Percentiles rank a stretch among this genome's conserved stretches.
Conservation (phyloP, 495 filamentous ascomycete genomes). For the Aspergillus bertholletiae region DNA sequence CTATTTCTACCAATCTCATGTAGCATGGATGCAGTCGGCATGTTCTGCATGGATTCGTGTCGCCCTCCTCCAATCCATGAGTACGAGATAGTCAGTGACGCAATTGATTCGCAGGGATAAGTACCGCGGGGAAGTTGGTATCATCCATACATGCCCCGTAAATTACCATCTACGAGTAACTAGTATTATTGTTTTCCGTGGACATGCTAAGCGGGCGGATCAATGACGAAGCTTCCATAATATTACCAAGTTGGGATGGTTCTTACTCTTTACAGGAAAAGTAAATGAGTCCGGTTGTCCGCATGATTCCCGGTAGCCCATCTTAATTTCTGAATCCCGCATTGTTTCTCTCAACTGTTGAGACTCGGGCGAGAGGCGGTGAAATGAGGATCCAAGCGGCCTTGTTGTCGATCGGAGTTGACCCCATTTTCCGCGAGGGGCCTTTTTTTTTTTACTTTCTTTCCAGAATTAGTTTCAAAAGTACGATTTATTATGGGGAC, state of each 20-base stretch:
- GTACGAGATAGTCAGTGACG: neutral
- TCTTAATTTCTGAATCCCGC: neutral
- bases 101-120: neutral
- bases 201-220: neutral
- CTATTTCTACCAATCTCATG: neutral
- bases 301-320: neutral
- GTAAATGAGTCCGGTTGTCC: neutral
- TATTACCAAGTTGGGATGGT: neutral
- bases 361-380: slow-evolving; percentile 10
- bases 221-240: neutral
- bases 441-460: too few species aligned
- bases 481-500: neutral
- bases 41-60: neutral
- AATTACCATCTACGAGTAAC: too few species aligned
- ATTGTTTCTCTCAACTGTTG: slow-evolving; percentile 9
- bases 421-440: slow-evolving; percentile 3
- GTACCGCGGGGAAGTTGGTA: neutral
- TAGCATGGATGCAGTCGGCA: neutral
- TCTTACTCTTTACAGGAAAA: neutral
- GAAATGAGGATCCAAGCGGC: slow-evolving; percentile 4
- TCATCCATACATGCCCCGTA: too few species aligned
- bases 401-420: slow-evolving; percentile 11
- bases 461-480: neutral
- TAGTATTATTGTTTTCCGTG: neutral
- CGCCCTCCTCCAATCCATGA: neutral